These are phyloP conservation scores for Hypoxylon intermedium DNA, from an alignment of 495 filamentous ascomycete genomes.

Conservation along the genomic window DNA sequence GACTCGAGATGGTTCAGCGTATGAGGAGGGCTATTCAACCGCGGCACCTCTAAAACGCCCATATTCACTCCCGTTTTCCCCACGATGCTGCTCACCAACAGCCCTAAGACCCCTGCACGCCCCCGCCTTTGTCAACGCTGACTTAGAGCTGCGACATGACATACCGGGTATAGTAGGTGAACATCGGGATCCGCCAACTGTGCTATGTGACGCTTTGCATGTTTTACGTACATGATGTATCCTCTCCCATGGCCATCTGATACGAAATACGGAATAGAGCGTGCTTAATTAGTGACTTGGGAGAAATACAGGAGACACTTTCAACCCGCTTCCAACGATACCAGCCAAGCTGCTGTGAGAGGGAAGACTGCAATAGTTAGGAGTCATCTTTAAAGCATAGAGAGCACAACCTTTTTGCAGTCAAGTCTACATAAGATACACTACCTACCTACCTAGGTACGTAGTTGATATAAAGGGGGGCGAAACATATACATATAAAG, in stretches of 20 bases:
- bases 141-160: conserved; percentile 23
- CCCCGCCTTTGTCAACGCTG: conserved; percentile 48
- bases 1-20: too few species aligned
- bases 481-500: too few species aligned
- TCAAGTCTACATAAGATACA: too few species aligned
- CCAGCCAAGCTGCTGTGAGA: too few species aligned
- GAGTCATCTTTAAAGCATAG: too few species aligned
- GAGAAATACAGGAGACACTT: not conserved
- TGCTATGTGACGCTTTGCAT: not conserved
- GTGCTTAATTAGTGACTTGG: not conserved
- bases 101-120: conserved; percentile 33
- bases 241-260: conserved; percentile 7
- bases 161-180: not conserved
- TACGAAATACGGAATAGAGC: not conserved
- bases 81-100: conserved; percentile 20
- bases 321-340: not conserved
- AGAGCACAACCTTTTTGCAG: too few species aligned
- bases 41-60: conserved; percentile 15
- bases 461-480: too few species aligned
- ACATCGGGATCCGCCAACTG: conserved; percentile 13
- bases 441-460: too few species aligned
- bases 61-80: conserved; percentile 32
- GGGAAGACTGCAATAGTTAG: too few species aligned
- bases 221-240: conserved; percentile 5
- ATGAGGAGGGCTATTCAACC: too few species aligned